Percentiles rank a stretch among this genome's conserved stretches.
Conservation (phyloP, 2,329 filamentous ascomycete genomes). For the Penicillium rolfsii region DNA sequence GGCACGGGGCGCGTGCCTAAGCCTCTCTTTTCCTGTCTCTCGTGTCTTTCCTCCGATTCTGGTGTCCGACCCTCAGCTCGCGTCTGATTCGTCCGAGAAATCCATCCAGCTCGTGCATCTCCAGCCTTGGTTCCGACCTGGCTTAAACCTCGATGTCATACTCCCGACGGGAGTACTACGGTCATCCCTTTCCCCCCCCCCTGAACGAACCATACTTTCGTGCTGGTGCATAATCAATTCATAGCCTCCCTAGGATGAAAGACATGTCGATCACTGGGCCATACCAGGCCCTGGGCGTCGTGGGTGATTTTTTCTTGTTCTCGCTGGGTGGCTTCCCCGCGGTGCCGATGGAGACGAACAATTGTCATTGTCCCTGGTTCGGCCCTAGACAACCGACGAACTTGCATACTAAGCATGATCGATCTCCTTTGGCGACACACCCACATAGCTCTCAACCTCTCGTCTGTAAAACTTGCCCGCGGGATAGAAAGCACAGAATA, state of each 20-base stretch:
- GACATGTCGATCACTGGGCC: neutral
- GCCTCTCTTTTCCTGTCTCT: neutral
- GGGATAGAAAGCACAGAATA: neutral
- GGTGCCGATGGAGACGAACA: neutral
- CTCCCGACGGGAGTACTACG: neutral
- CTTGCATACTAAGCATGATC: neutral
- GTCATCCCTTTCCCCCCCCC: neutral
- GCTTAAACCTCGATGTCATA: neutral
- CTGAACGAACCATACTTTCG: neutral
- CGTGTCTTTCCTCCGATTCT: neutral
- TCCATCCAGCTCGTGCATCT: neutral
- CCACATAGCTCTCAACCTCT: too few relatives aligned
- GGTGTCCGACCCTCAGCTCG: conserved; percentile 2
- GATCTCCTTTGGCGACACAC: too few relatives aligned
- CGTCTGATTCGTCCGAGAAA: neutral
- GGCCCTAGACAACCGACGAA: neutral
- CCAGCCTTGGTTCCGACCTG: neutral
- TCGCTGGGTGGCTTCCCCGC: neutral
- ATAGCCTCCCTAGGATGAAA: neutral
- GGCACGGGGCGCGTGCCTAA: conserved; percentile 22
- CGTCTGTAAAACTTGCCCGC: neutral
- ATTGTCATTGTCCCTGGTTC: neutral
- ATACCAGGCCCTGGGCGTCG: neutral
- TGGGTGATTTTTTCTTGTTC: neutral
- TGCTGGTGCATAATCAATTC: neutral